These are phyloP conservation scores for Neodidymelliopsis sp. DNA, from an alignment of 2,329 filamentous ascomycete species.

Conservation along the genomic window DNA sequence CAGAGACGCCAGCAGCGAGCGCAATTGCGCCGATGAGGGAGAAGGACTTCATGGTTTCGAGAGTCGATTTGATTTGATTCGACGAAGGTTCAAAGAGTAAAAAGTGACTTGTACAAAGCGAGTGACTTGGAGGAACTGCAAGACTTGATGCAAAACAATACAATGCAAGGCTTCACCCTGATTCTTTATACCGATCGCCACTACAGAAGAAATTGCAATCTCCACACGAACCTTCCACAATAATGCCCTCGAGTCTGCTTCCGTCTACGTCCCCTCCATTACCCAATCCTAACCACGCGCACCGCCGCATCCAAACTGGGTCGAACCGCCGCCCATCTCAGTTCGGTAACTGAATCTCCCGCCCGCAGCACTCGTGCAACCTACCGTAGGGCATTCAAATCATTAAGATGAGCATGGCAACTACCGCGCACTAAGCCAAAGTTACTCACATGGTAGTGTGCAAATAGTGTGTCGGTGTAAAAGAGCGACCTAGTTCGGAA, in stretches of 20 bases:
- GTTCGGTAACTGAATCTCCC: too few relatives aligned
- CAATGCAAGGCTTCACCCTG: neutral
- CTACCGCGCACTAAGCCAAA: too few relatives aligned
- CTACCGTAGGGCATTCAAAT: constrained; percentile 9
- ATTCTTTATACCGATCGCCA: constrained; percentile 4
- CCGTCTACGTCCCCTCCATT: neutral
- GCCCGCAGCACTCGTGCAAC: too few relatives aligned
- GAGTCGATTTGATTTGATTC: neutral
- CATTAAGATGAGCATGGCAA: constrained; percentile 7
- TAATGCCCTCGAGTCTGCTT: neutral
- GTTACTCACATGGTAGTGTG: too few relatives aligned
- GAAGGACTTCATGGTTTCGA: constrained; percentile 8
- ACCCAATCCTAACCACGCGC: neutral
- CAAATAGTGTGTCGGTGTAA: constrained; percentile 2
- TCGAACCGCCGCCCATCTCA: too few relatives aligned
- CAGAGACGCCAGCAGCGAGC: constrained; percentile 9
- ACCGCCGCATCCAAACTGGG: constrained; percentile 4
- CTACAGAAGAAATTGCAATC: neutral
- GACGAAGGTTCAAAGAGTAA: too few relatives aligned
- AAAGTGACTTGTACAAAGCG: neutral
- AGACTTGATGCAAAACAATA: neutral
- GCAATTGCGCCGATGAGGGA: constrained; percentile 2
- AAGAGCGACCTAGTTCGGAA: constrained; percentile 3
- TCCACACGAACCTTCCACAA: neutral
- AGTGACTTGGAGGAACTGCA: constrained; percentile 6